These are phyloP conservation scores for Canavalia ensiformis DNA, from an alignment of 306 rosid genomes.

Conservation along the genomic window DNA sequence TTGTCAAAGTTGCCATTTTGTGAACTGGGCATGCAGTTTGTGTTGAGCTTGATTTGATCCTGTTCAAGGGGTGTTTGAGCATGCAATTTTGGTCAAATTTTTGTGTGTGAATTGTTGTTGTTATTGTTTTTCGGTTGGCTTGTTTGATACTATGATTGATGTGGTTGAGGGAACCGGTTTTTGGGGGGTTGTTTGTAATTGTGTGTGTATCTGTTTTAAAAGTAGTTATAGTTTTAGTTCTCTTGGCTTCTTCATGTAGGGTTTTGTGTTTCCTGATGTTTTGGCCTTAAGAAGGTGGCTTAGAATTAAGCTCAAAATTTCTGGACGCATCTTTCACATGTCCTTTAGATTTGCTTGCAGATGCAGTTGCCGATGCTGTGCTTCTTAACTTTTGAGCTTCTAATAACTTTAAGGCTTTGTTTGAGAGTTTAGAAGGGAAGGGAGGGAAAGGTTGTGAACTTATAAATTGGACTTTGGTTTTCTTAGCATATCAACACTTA, in stretches of 20 bases:
- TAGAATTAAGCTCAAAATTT: constrained; percentile 16
- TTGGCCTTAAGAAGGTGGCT: constrained; percentile 29
- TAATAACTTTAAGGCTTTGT: not conserved
- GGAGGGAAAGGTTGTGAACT: too few species aligned
- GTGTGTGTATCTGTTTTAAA: not conserved
- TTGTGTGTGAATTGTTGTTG: constrained; percentile 22
- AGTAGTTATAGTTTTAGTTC: constrained; percentile 7
- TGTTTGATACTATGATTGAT: constrained; percentile 41
- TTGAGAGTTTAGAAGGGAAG: too few species aligned
- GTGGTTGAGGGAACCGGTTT: constrained; percentile 41
- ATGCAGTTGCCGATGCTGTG: constrained; percentile 19
- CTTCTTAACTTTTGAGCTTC: constrained; percentile 32
- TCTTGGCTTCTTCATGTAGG: constrained; percentile 26
- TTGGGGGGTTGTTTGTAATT: constrained; percentile 27
- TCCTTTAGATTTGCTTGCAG: constrained; percentile 31
- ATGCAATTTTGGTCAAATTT: not conserved
- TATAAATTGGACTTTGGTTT: not conserved
- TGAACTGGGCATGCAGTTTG: constrained; percentile 41
- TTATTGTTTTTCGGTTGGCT: constrained; percentile 47
- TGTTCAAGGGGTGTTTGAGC: constrained; percentile 23
- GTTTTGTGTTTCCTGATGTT: constrained; percentile 32
- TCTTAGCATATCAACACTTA: not conserved
- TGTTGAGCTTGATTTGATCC: constrained; percentile 40
- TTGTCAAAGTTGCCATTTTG: constrained; percentile 40
- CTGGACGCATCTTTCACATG: constrained; percentile 8